A percentile compares a stretch with the other conserved stretches of the same genome.
Evolutionary conservation across 352 stramenopile species (phyloP).

Genomic region (Globisporangium okanoganense): DNA sequence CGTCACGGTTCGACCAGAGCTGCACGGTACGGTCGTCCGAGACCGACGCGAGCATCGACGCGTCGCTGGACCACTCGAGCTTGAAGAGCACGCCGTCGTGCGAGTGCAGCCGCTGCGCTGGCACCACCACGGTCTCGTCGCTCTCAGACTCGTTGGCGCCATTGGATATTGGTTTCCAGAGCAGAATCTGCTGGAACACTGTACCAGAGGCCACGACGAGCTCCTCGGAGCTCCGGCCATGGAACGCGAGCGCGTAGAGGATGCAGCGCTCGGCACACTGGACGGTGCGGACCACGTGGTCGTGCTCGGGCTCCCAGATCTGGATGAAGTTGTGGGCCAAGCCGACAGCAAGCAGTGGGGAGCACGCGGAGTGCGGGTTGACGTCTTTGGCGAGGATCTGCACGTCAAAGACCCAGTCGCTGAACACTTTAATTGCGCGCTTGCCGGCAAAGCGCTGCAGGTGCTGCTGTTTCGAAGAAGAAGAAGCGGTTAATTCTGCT

Average conservation of each 20-base stretch:
- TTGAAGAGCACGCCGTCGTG: slow-evolving; percentile 88
- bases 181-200: slow-evolving; percentile 83
- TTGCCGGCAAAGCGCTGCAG: slow-evolving; percentile 32
- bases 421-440: slow-evolving; percentile 42
- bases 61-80: slow-evolving; percentile 69
- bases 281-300: slow-evolving; percentile 47
- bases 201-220: slow-evolving; percentile 79
- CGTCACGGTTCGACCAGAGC: slow-evolving; percentile 57
- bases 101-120: slow-evolving; percentile 61
- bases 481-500: neutral
- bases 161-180: slow-evolving; percentile 49
- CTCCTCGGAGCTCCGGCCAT: slow-evolving; percentile 51
- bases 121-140: slow-evolving; percentile 20
- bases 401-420: slow-evolving; percentile 85
- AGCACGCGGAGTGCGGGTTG: slow-evolving; percentile 12
- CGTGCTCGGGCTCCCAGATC: slow-evolving; percentile 50
- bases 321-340: slow-evolving; percentile 85
- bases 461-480: neutral
- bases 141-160: slow-evolving; percentile 3
- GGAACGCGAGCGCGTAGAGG: slow-evolving; percentile 77
- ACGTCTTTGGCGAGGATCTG: slow-evolving; percentile 43
- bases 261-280: slow-evolving; percentile 81
- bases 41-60: slow-evolving; percentile 65
- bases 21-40: slow-evolving; percentile 85
- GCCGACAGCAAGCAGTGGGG: slow-evolving; percentile 49